Evolutionary conservation across 129 eudicot genomes (phyloP), one percentile per base, ranked within the genome.

Genomic region (Apium graveolens): DNA sequence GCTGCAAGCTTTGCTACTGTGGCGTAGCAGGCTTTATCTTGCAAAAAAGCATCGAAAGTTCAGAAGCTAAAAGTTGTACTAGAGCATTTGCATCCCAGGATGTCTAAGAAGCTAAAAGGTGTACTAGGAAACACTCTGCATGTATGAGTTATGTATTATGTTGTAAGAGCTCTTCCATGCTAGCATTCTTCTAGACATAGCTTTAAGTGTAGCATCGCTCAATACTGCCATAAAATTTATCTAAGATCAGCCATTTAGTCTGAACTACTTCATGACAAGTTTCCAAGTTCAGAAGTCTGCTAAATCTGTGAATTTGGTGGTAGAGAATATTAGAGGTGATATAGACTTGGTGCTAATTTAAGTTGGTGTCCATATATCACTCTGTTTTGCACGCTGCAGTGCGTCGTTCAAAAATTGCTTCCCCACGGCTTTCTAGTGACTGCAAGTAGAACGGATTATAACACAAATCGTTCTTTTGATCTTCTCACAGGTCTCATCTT

Each of bases 401-500:
- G 20, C 70, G 14, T 66, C 39, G 20, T 31, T 7, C 21, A 2
- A 13, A 27, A 6, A 13, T 66, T 31, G 38, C 38, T 31, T 27
- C 39, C 39, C 39, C 32, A n/a, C 9, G 20, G 24, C 16, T 66
- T 21, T 66, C 24, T 32, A 12, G 38, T 32, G 39, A 66, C 72
- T 66, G 72, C 72, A 66, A 29, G 24, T 66, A 66, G 38, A 27
- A 14, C 31, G 35, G 39, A 60, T 60, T n/a, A 60, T 51, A 60
- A n/a, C 32, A 60, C 26, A n/a, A n/a, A 60, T 8, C 12, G 35
- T 73, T 60, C 53, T 29, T 39, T 72, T 76, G 41, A 38, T 38
- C 41, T 38, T 41, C 77, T 69, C 44, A 80, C 89, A 95, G 99
- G 87, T 90, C 97, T 85, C 92, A 87, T 84, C 82, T 96, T 46